Conservation (phyloP, 768 basidiomycete genomes). For the Pholiota molesta region DNA sequence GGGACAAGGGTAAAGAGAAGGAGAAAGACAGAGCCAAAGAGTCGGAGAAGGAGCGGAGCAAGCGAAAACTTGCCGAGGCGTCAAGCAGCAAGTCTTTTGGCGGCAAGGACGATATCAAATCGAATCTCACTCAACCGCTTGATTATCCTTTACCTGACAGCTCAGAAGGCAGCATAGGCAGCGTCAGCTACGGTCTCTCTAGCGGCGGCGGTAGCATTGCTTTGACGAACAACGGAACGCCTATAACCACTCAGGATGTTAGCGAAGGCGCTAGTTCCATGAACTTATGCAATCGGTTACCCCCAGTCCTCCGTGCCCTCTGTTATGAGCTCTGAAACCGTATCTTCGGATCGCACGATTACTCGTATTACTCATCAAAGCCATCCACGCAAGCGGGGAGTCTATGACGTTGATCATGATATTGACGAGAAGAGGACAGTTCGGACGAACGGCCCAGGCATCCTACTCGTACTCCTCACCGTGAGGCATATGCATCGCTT, state of each 20-base stretch:
- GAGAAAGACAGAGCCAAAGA: constrained; percentile 31
- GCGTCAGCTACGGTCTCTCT: constrained; percentile 20
- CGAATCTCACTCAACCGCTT: constrained; percentile 6
- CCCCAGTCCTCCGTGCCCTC: constrained; percentile 9
- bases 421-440: constrained; percentile 40
- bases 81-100: constrained; percentile 8
- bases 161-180: constrained; percentile 28
- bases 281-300: constrained; percentile 18
- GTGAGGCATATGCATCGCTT: constrained; percentile 62
- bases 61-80: constrained; percentile 15
- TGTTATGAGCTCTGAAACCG: constrained; percentile 22
- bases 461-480: constrained; percentile 58
- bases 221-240: constrained; percentile 16
- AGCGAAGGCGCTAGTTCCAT: constrained; percentile 13
- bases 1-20: constrained; percentile 29
- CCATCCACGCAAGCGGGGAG: constrained; percentile 29
- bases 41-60: constrained; percentile 28
- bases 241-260: constrained; percentile 20
- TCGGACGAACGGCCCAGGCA: constrained; percentile 26
- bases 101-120: constrained; percentile 3
- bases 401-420: constrained; percentile 32
- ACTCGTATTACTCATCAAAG: constrained; percentile 14
- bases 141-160: constrained; percentile 16
- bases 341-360: constrained; percentile 25
- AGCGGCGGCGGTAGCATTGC: constrained; percentile 20